Base-by-base conservation (phyloP, 2,329 filamentous ascomycete genomes). In the Neofusicoccum sp. region DNA sequence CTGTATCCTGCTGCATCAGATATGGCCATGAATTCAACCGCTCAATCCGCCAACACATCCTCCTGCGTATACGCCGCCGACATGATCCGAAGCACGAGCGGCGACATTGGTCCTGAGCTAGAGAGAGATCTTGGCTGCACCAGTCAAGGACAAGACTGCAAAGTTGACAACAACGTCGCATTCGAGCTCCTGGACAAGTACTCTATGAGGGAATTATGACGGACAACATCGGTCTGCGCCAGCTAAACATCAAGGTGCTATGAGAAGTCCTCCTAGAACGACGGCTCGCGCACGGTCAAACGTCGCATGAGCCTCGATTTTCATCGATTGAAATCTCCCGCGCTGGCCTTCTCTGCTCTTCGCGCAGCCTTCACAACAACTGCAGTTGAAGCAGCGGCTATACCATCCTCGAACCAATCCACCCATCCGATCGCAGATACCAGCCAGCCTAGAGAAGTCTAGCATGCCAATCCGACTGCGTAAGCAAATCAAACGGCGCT, bases 141-240 rank as follows among this genome's bases (percentile, higher is more conserved):
- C 31, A 66, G 63, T 5, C 65, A 70, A 28, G 71, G 68, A 7
- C 70, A 72, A 58, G 73, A 79, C 40, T 80, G 76, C 58, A 70
- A 76, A 24, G 75, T 80, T n/a, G 70, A 76, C 54, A 79, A 79
- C 64, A 65, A 72, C 1, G 61, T 73, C 11, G 73, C 79, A 1
- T 79, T 79, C 63, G 71, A 74, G 57, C 71, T 78, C 11, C 78
- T 81, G 73, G 78, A 80, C 62, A 73, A 72, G 51, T 80, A 80
- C 51, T 56, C 51, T 64, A 58, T 58, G 54, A 40, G 11, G 20
- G 51, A 31, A 9, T 58, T 58, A 58, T 58, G 54, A 58, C 41
- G 54, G 36, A 41, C 11, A 31, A 51, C 41, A 7, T 3, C 16
- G 2, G 14, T 6, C 8, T 16, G 30, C 30, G 56, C 11, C 60